These are phyloP conservation scores for Huntiella moniliformis DNA, from an alignment of 2,329 filamentous ascomycete species.

Conservation along the genomic window DNA sequence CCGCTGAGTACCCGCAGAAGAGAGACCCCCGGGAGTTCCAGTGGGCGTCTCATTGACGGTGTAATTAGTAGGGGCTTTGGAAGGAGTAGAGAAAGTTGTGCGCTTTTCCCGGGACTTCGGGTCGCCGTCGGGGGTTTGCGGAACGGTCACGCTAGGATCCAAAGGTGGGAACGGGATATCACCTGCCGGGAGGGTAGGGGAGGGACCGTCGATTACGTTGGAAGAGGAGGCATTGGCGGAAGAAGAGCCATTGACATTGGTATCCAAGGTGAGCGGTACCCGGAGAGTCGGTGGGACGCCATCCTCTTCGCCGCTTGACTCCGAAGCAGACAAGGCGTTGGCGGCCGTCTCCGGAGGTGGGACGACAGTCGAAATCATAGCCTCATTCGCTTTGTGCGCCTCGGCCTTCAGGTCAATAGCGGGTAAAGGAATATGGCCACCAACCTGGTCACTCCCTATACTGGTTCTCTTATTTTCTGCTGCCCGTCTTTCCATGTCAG, in stretches of 20 bases:
- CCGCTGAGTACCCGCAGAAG: conserved; percentile 29
- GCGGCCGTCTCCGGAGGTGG: neutral
- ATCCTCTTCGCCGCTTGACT: neutral
- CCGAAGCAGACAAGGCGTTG: conserved; percentile 1
- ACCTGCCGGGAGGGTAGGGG: conserved; percentile 24
- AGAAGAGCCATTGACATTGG: conserved; percentile 13
- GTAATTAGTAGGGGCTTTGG: conserved; percentile 25
- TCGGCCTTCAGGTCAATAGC: conserved; percentile 13
- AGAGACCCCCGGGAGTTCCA: conserved; percentile 1
- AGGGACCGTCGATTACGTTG: conserved; percentile 19
- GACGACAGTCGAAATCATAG: conserved; percentile 16
- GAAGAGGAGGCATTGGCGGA: neutral
- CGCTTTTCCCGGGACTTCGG: conserved; percentile 25
- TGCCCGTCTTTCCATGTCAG: conserved; percentile 39
- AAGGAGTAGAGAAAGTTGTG: conserved; percentile 36
- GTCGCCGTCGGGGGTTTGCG: conserved; percentile 5
- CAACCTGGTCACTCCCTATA: conserved; percentile 20
- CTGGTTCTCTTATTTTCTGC: conserved; percentile 23
- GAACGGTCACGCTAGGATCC: conserved; percentile 19
- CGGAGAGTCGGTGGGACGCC: conserved; percentile 2
- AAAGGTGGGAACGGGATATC: conserved; percentile 29
- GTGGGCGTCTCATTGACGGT: neutral
- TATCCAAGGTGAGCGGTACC: conserved; percentile 16
- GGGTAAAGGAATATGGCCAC: conserved; percentile 18
- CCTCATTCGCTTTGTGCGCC: conserved; percentile 14